phyloP scores from a whole-genome alignment of 768 basidiomycete genomes.

The Trametes gibbosa region DNA sequence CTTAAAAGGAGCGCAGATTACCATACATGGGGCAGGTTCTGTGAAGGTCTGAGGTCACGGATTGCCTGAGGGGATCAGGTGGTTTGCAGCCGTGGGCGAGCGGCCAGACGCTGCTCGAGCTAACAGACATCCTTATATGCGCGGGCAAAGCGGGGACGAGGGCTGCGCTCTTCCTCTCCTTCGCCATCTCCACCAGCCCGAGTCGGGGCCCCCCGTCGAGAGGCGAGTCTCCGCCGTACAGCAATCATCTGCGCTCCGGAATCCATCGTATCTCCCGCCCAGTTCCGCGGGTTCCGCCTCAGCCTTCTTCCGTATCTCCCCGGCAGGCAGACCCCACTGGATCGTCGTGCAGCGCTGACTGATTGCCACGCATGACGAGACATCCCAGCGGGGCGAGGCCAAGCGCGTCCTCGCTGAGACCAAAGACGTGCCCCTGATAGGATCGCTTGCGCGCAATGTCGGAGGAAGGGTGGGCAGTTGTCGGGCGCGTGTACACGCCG shows the following conservation, averaged over 20 bases:
- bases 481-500: conserved; percentile 19
- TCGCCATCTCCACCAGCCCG: neutral
- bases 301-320: conserved; percentile 10
- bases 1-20: neutral
- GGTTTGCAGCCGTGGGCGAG: neutral
- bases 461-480: conserved; percentile 15
- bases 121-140: conserved; percentile 8
- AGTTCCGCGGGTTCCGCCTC: neutral
- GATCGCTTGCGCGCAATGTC: conserved; percentile 2
- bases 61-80: conserved; percentile 14
- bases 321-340: conserved; percentile 4
- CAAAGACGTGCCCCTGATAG: conserved; percentile 6
- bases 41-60: conserved; percentile 6
- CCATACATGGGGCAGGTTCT: conserved; percentile 1
- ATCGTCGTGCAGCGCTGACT: conserved; percentile 4
- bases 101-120: neutral
- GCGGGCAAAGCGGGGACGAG: neutral
- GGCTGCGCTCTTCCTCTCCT: neutral
- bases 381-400: conserved; percentile 5
- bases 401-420: neutral
- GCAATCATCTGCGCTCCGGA: neutral
- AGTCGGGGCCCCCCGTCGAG: neutral
- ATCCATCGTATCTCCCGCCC: neutral
- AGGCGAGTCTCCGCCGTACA: neutral
- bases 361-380: neutral